Evolutionary conservation across 2,329 filamentous ascomycete species (phyloP), one percentile per base, ranked within the genome.

Genomic region (Simplicillium sp.): DNA sequence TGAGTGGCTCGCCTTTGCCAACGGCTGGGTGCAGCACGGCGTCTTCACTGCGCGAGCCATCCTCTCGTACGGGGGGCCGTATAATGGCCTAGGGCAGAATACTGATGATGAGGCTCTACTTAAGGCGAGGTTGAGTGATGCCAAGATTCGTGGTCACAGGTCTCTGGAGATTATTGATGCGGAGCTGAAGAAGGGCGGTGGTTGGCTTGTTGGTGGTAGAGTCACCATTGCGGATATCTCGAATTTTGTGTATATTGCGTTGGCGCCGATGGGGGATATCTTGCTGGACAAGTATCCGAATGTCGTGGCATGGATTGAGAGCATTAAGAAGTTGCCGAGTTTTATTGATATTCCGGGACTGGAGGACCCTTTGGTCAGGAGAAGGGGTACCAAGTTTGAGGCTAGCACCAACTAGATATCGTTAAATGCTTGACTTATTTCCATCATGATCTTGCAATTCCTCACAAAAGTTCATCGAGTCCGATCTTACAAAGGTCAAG

Each of bases 221-320:
- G 28, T 29, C 13, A 38, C 37, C 8, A 38, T 38, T 29, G 37
- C 37, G 16, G 37, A 38, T 31, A n/a, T 38, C 14, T 31, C 28
- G 12, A 29, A 31, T 11, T 38, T 38, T 38, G 37, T 38, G 3
- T 38, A 38, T 11, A 29, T 38, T 20, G 37, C 37, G 8, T 29
- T 38, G 13, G 37, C 37, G 18, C 37, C 37, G 20, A 38, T 38
- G 37, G 37, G 37, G 15, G 37, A 38, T 11, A 38, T 38, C 37
- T 15, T 31, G 28, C 18, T 38, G 28, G 29, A 28, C 14, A 28
- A 28, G 13, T 20, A 38, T 29, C 15, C 29, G 20, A 29, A 38
- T 38, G 18, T 38, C 15, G 7, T 38, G 28, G 37, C 28, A 16
- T 38, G 37, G 37, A 38, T 38, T 38, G 8, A 31, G 28, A 28